Conservation (phyloP, 2,329 filamentous ascomycete species). For the Colletotrichum truncatum region DNA sequence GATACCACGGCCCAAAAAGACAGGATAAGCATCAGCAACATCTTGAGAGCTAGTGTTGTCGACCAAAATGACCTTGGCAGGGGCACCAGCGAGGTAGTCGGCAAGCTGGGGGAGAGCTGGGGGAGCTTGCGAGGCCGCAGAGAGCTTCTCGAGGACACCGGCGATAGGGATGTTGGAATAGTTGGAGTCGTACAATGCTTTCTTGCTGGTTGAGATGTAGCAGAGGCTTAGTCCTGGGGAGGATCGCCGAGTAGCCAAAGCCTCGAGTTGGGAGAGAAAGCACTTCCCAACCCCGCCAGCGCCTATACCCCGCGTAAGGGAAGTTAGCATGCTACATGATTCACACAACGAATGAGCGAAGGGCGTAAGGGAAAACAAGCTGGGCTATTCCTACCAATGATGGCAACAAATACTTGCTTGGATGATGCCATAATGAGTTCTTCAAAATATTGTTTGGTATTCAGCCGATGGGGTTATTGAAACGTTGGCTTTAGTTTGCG, state of each 20-base stretch:
- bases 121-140: conserved; percentile 70
- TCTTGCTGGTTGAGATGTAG: conserved; percentile 87
- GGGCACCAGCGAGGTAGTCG: conserved; percentile 80
- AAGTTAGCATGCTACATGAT: conserved; percentile 18
- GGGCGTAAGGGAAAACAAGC: neutral
- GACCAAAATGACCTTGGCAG: conserved; percentile 82
- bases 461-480: neutral
- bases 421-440: conserved; percentile 48
- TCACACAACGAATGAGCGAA: neutral
- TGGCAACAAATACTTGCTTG: conserved; percentile 61
- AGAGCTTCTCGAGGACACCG: conserved; percentile 69
- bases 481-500: neutral
- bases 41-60: conserved; percentile 96
- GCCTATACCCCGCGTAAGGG: conserved; percentile 60
- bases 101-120: conserved; percentile 76
- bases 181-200: conserved; percentile 78
- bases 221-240: conserved; percentile 79
- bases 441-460: neutral
- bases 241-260: conserved; percentile 72
- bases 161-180: conserved; percentile 75
- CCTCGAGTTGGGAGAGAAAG: conserved; percentile 85
- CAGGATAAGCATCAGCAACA: conserved; percentile 84
- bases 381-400: conserved; percentile 53
- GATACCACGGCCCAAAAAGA: conserved; percentile 82
- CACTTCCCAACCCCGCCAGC: conserved; percentile 92